Conservation (phyloP, 2,329 filamentous ascomycete species). For the Nemania sp. region DNA sequence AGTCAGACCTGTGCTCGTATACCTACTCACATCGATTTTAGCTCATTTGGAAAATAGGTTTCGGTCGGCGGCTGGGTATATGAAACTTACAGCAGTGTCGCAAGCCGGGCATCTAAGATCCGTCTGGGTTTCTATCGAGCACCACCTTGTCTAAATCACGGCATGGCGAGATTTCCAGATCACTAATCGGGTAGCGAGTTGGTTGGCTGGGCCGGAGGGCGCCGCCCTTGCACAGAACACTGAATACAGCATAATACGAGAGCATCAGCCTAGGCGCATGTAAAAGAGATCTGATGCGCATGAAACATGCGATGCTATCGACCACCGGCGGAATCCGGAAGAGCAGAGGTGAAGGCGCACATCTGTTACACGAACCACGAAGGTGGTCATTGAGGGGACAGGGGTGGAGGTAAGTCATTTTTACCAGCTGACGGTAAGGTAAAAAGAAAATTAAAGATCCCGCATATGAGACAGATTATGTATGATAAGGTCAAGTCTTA, state of each 20-base stretch:
- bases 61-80: background rate
- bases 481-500: conserved; percentile 27
- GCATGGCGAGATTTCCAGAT: conserved; percentile 19
- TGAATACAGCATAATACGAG: conserved; percentile 17
- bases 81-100: background rate
- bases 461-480: conserved; percentile 20
- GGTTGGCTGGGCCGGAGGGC: conserved; percentile 23
- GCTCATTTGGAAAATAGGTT: background rate
- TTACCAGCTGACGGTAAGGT: conserved; percentile 13
- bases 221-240: conserved; percentile 13
- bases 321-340: background rate
- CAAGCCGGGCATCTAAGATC: background rate
- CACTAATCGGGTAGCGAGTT: conserved; percentile 24
- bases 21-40: too few relatives aligned
- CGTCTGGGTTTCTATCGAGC: conserved; percentile 3
- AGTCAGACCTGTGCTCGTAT: too few relatives aligned
- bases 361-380: conserved; percentile 1
- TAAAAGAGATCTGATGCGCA: conserved; percentile 7
- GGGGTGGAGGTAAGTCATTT: conserved; percentile 4
- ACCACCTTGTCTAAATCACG: conserved; percentile 4
- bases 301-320: conserved; percentile 11
- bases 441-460: conserved; percentile 23
- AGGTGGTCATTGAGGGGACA: conserved; percentile 9
- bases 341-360: background rate
- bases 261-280: conserved; percentile 9